Conservation (phyloP, 2,329 filamentous ascomycete species). For the Penicillium psychrosexuale region DNA sequence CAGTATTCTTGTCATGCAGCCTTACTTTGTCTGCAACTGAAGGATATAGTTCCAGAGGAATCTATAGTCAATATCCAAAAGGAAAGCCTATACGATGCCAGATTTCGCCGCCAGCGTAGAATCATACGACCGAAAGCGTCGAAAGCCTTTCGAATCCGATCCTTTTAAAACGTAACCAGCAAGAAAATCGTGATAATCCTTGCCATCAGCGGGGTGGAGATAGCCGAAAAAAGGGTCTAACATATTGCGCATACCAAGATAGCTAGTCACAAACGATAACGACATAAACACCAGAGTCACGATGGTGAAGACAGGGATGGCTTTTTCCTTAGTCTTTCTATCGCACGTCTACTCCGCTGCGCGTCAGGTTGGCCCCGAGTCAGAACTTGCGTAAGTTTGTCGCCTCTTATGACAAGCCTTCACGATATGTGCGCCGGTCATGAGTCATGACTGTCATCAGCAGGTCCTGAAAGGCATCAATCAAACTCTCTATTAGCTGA, state of each 20-base stretch:
- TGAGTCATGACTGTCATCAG: background rate
- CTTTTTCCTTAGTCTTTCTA: slow-evolving; percentile 17
- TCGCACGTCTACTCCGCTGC: background rate
- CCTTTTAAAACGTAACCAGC: background rate
- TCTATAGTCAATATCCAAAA: background rate
- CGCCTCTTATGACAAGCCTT: background rate
- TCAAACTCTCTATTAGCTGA: background rate
- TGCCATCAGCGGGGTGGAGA: slow-evolving; percentile 8
- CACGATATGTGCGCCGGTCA: background rate
- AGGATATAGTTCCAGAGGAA: background rate
- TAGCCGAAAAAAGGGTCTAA: slow-evolving; percentile 27
- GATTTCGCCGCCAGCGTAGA: background rate
- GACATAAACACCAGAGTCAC: slow-evolving; percentile 33
- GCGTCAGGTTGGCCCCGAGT: background rate
- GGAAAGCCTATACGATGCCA: background rate
- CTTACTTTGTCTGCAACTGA: background rate
- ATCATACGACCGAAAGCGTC: background rate
- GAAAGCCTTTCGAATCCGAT: background rate
- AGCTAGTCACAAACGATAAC: slow-evolving; percentile 31
- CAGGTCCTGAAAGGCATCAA: background rate
- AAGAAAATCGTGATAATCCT: background rate
- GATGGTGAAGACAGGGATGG: slow-evolving; percentile 33
- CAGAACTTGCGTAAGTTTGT: background rate
- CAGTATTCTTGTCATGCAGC: background rate
- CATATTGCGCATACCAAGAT: too few species aligned